Base-by-base conservation (phyloP, 352 stramenopile genomes). In the Nothophytophthora sp. region DNA sequence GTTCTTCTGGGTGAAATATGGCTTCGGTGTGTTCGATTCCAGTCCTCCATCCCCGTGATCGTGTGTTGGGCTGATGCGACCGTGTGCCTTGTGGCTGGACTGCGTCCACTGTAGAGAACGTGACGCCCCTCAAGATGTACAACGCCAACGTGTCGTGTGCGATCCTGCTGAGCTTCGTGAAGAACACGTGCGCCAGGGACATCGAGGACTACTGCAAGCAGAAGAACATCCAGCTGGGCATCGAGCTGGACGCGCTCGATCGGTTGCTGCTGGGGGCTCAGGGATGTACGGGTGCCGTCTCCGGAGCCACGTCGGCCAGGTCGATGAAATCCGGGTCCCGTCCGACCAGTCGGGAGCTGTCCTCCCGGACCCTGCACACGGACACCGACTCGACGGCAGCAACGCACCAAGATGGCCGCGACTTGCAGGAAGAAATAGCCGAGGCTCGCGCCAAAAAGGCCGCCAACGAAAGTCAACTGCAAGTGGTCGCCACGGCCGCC, bases 1-100 rank as follows among this genome's bases (percentile, higher is more conserved):
- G 9, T 86, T 92, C 60, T 74, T 90, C 67, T 90, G 72, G 73
- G 71, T 89, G 46, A 90, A 88, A 60, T 90, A 90, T 76, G 82
- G 82, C 55, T 90, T 92, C 37, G 79, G 82, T 91, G 56, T 28
- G 78, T 28, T 51, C 3, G 5, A 3, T 45, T n/a, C n/a, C n/a
- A n/a, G n/a, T 9, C 24, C 23, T 11, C 39, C 6, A 4, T 25
- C 4, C 13, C 20, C 44, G 4, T 23, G n/a, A n/a, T n/a, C n/a
- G n/a, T n/a, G n/a, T n/a, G n/a, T n/a, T n/a, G n/a, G n/a, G 18
- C 16, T 22, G n/a, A 34, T 36, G 25, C 33, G 22, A 32, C 19
- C 15, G n/a, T 48, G 32, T 22, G n/a, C 24, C 5, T 35, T 28
- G 22, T n/a, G 8, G 13, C 7, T 6, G 9, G n/a, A 25, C n/a